These are phyloP conservation scores for Phytopythium delawarense DNA, from an alignment of 352 stramenopile species.

Conservation along the genomic window DNA sequence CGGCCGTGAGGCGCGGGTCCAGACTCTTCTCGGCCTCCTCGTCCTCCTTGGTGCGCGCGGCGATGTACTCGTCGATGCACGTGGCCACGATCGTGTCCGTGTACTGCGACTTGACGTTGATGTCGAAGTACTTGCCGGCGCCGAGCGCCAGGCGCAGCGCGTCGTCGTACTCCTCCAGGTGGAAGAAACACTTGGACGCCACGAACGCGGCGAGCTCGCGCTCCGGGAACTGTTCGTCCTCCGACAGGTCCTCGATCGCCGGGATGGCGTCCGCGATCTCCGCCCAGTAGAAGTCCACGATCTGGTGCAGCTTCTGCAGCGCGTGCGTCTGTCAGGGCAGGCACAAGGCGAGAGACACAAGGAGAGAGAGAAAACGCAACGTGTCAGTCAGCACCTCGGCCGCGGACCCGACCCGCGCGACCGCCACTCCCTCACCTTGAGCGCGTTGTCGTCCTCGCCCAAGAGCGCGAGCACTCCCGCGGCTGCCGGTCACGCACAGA, in stretches of 20 bases:
- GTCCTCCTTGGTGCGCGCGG: slow-evolving; percentile 76
- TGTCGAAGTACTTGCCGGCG: slow-evolving; percentile 94
- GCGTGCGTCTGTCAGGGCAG: slow-evolving; percentile 61
- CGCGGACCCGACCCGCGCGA: slow-evolving; percentile 12
- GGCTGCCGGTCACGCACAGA: slow-evolving; percentile 32
- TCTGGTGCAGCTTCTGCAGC: slow-evolving; percentile 88
- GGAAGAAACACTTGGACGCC: slow-evolving; percentile 97
- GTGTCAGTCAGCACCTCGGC: neutral
- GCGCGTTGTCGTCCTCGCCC: slow-evolving; percentile 88
- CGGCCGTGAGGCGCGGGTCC: slow-evolving; percentile 89
- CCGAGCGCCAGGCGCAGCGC: slow-evolving; percentile 93
- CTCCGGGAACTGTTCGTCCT: slow-evolving; percentile 90
- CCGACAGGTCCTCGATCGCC: slow-evolving; percentile 92
- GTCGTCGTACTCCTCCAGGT: slow-evolving; percentile 97
- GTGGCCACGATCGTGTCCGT: slow-evolving; percentile 96
- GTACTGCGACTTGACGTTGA: slow-evolving; percentile 93
- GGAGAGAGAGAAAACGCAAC: neutral
- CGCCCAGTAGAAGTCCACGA: slow-evolving; percentile 94
- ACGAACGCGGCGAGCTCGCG: slow-evolving; percentile 90
- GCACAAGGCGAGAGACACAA: neutral
- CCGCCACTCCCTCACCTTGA: slow-evolving; percentile 40
- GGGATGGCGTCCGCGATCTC: slow-evolving; percentile 91
- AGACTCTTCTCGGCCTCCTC: slow-evolving; percentile 67
- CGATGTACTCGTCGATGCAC: slow-evolving; percentile 98
- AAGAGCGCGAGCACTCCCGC: slow-evolving; percentile 87